Evolutionary conservation across 23 red algal species (phyloP).

Genomic region (Chondrus crispus): DNA sequence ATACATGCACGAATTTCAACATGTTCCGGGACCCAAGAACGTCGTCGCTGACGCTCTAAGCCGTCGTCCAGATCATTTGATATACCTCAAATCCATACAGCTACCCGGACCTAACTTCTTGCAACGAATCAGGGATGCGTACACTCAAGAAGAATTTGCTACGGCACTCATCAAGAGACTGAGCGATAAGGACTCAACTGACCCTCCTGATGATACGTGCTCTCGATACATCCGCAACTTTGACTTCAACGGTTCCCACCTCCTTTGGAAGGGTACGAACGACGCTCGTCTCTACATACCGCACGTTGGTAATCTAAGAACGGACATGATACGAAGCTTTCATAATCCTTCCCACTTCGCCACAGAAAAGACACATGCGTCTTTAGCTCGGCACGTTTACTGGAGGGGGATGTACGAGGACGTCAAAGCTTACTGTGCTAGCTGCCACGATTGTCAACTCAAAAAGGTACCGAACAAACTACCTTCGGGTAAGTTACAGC

Average conservation of each 20-base stretch:
- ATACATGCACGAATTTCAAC: not conserved
- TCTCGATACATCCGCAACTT: too few species aligned
- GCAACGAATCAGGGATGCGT: too few species aligned
- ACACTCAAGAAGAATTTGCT: too few species aligned
- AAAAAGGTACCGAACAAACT: slow-evolving; percentile 7
- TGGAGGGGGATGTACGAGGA: slow-evolving; percentile 15
- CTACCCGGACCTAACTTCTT: too few species aligned
- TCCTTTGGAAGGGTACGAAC: too few species aligned
- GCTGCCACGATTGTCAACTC: not conserved
- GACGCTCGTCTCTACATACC: too few species aligned
- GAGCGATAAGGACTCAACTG: too few species aligned
- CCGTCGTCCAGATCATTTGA: too few species aligned
- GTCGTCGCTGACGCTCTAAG: not conserved
- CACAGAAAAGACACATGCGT: not conserved
- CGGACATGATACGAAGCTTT: not conserved
- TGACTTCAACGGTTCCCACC: too few species aligned
- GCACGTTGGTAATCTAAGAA: not conserved
- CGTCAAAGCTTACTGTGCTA: not conserved
- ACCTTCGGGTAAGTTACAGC: slow-evolving; percentile 9
- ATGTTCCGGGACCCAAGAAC: not conserved
- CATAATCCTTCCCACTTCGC: not conserved
- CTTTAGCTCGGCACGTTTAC: not conserved
- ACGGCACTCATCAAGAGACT: too few species aligned
- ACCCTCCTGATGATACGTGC: too few species aligned
- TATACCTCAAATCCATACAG: too few species aligned